phyloP scores from a whole-genome alignment of 768 basidiomycete genomes.

The Mycena vulgaris region DNA sequence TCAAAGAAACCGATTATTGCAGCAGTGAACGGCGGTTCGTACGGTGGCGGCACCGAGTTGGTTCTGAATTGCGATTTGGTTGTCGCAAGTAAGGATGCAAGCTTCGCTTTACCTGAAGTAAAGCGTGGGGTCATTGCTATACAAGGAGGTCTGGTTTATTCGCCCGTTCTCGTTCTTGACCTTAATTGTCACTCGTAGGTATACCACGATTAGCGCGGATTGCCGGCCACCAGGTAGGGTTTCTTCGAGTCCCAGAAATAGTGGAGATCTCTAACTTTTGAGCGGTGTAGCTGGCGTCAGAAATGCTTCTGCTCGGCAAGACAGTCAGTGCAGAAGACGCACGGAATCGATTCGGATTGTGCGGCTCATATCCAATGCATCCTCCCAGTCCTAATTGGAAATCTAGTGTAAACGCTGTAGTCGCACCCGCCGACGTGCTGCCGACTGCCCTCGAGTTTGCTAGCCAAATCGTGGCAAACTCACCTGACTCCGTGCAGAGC shows the following conservation, averaged over 20 bases:
- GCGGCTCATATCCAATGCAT: conserved; percentile 47
- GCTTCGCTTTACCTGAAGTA: conserved; percentile 84
- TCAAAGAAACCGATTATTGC: conserved; percentile 84
- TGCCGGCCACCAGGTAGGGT: conserved; percentile 81
- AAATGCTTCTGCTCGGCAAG: conserved; percentile 82
- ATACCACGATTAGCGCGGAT: conserved; percentile 78
- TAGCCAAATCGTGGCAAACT: conserved; percentile 70
- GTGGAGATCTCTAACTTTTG: no score
- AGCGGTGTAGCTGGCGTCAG: conserved; percentile 85
- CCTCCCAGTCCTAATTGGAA: no score
- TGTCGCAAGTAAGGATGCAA: conserved; percentile 75
- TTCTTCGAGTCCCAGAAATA: no score
- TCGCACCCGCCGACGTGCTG: conserved; percentile 69
- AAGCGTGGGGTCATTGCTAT: conserved; percentile 82
- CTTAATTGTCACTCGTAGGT: conserved; percentile 54
- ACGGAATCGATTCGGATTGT: conserved; percentile 82
- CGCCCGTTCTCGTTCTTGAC: neutral
- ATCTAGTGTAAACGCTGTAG: no score
- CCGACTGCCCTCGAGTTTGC: conserved; percentile 76
- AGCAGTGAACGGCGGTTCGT: conserved; percentile 83
- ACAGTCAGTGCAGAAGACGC: conserved; percentile 79
- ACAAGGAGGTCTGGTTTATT: conserved; percentile 68
- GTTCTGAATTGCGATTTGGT: conserved; percentile 86
- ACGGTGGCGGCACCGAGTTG: conserved; percentile 78
- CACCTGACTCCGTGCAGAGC: conserved; percentile 85